Conservation (phyloP, 768 basidiomycete genomes). For the Phlebiopsis gigantea region DNA sequence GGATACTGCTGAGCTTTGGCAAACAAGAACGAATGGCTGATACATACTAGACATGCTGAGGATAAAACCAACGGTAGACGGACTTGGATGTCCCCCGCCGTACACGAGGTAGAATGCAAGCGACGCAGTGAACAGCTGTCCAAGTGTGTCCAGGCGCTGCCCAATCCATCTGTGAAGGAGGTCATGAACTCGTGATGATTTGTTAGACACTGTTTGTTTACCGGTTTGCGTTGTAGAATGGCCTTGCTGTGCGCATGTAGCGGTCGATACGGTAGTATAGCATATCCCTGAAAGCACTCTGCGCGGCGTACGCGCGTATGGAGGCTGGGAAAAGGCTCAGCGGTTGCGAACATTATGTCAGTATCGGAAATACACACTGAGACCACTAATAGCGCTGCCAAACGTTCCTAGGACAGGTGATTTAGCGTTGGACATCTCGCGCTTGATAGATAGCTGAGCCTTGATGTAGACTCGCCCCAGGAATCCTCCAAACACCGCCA, state of each 20-base stretch:
- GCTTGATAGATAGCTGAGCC: conserved; percentile 47
- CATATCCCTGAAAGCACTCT: conserved; percentile 40
- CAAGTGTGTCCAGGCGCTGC: conserved; percentile 51
- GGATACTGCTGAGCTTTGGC: neutral
- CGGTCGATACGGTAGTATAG: conserved; percentile 48
- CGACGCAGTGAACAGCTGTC: conserved; percentile 42
- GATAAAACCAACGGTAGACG: conserved; percentile 36
- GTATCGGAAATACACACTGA: conserved; percentile 25
- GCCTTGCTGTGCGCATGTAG: conserved; percentile 40
- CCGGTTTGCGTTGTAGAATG: conserved; percentile 38
- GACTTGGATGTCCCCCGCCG: conserved; percentile 33
- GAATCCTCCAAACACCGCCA: conserved; percentile 36
- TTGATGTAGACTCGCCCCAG: conserved; percentile 51
- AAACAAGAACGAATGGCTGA: neutral
- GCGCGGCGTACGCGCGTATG: conserved; percentile 62
- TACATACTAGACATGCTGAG: conserved; percentile 34
- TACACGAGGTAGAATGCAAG: conserved; percentile 56
- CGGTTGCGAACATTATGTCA: neutral
- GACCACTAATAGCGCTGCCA: conserved; percentile 53
- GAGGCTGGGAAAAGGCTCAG: conserved; percentile 25
- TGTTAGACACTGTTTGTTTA: neutral
- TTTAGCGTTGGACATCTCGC: conserved; percentile 43
- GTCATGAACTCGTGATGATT: neutral
- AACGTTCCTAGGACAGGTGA: conserved; percentile 44
- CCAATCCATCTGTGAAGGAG: conserved; percentile 28